phyloP scores from a whole-genome alignment of 495 filamentous ascomycete genomes.

The Rostrohypoxylon terebratum region DNA sequence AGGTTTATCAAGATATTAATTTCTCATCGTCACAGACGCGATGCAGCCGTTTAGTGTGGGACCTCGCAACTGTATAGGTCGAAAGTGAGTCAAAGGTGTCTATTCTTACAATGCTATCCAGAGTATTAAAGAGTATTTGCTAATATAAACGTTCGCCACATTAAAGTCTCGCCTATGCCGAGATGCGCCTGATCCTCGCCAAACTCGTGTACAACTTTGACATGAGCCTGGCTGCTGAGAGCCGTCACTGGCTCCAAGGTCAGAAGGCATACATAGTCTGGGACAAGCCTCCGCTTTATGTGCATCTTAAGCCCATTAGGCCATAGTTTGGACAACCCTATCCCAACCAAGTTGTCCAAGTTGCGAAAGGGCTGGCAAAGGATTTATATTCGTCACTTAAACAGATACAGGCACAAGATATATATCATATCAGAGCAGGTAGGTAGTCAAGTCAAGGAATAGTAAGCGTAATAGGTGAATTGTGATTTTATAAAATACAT shows the following conservation, averaged over 20 bases:
- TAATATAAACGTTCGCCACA: not conserved
- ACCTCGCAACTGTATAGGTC: conserved; percentile 67
- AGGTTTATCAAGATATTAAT: not conserved
- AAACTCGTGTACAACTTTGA: conserved; percentile 60
- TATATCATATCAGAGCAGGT: not conserved
- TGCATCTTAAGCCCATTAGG: not conserved
- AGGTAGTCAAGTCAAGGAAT: not conserved
- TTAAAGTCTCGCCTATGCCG: conserved; percentile 42
- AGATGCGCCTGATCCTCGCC: conserved; percentile 58
- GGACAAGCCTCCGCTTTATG: not conserved
- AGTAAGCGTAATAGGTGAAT: not conserved
- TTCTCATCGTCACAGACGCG: conserved; percentile 42
- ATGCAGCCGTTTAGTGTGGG: conserved; percentile 66
- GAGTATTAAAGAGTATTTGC: not conserved
- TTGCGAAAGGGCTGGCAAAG: no score
- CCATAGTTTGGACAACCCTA: not conserved
- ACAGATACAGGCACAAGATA: not conserved
- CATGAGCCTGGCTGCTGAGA: conserved; percentile 52
- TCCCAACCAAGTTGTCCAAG: no score
- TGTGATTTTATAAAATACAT: not conserved
- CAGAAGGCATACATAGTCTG: not conserved
- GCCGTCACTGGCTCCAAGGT: conserved; percentile 42
- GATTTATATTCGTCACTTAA: not conserved
- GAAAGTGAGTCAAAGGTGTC: conserved; percentile 57
- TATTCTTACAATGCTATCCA: no score